Conservation (phyloP, 2,329 filamentous ascomycete species). For the Magnaporthiopsis poae region DNA sequence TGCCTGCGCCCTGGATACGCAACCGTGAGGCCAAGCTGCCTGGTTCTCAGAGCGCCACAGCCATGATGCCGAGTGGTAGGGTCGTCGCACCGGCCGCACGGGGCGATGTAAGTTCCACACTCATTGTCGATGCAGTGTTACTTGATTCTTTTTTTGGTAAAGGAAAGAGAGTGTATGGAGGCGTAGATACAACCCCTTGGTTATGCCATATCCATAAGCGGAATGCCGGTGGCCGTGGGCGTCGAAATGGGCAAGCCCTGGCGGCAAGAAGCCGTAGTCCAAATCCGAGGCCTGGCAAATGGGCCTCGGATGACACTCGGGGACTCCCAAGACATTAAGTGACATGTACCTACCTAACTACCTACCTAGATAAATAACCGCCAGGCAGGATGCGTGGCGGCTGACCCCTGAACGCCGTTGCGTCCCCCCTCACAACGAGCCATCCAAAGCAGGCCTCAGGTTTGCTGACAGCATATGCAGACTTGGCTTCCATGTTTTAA, state of each 20-base stretch:
- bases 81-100: not conserved
- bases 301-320: not conserved
- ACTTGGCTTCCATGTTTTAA: not conserved
- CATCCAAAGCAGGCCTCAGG: no score
- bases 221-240: not conserved
- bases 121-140: not conserved
- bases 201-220: not conserved
- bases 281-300: not conserved
- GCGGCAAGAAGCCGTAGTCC: not conserved
- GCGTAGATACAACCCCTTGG: not conserved
- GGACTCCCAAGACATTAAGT: not conserved
- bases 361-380: not conserved
- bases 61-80: not conserved
- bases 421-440: no score
- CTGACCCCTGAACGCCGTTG: not conserved
- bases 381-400: not conserved
- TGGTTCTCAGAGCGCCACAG: not conserved
- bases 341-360: no score
- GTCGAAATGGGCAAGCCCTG: not conserved
- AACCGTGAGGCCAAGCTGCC: not conserved
- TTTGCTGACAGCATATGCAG: not conserved
- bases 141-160: not conserved
- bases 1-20: not conserved
- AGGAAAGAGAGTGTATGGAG: not conserved
- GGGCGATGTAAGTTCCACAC: not conserved